Conservation (phyloP, 2,329 filamentous ascomycete species). For the Phaeosphaeria sp. region DNA sequence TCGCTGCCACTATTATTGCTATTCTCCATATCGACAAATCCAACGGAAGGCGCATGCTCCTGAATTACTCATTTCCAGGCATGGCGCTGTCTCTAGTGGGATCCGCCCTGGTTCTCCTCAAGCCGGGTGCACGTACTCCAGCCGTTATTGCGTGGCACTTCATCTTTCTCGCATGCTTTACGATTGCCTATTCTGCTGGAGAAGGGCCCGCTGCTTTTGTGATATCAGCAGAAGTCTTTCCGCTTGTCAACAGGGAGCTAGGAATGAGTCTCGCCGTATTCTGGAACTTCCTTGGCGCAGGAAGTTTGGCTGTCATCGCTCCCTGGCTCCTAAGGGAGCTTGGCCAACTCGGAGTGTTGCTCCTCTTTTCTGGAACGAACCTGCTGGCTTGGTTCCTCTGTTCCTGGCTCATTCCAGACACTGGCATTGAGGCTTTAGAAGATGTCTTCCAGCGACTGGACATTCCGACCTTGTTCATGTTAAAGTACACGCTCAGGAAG, state of each 20-base stretch:
- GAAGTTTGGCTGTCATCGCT: background rate
- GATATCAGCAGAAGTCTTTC: conserved; percentile 71
- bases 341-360: background rate
- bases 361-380: background rate
- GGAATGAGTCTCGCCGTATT: conserved; percentile 68
- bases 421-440: too few species aligned
- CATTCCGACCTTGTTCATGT: too few species aligned
- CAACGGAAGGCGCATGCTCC: background rate
- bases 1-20: too few species aligned
- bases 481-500: too few species aligned
- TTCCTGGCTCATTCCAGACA: too few species aligned
- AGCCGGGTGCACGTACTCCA: background rate
- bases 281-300: conserved; percentile 9
- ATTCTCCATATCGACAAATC: too few species aligned
- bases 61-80: background rate
- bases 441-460: too few species aligned
- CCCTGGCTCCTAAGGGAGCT: background rate
- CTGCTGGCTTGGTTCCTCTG: too few species aligned
- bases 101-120: background rate
- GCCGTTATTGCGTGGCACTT: conserved; percentile 8
- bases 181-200: conserved; percentile 49
- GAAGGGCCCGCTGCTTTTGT: conserved; percentile 56
- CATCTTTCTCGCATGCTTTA: conserved; percentile 55
- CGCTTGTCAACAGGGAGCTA: conserved; percentile 69
- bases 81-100: background rate